phyloP scores from a whole-genome alignment of 169 alveolate species.

The Cryptosporidium felis region DNA sequence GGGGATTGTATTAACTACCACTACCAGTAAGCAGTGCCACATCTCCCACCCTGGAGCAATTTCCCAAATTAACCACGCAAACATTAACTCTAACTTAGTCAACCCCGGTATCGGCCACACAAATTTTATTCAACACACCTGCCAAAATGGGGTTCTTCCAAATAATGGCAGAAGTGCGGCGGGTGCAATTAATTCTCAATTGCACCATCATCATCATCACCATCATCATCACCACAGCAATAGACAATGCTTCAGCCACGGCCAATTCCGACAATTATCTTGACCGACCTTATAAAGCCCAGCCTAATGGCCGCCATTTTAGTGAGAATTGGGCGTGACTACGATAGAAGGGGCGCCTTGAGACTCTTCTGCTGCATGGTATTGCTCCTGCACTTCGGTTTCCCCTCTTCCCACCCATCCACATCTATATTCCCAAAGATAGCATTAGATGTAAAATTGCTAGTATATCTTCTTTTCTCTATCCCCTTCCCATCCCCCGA shows the following conservation, averaged over 20 bases:
- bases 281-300: neutral
- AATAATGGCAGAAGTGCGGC: neutral
- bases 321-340: too few species aligned
- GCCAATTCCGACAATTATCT: neutral
- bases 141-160: neutral
- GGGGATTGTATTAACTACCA: slow-evolving; percentile 58
- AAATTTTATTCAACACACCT: neutral
- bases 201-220: slow-evolving; percentile 26
- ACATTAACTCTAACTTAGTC: neutral
- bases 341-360: too few species aligned
- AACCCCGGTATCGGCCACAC: neutral
- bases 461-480: too few species aligned
- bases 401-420: too few species aligned
- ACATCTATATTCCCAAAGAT: too few species aligned
- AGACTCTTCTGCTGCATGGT: too few species aligned
- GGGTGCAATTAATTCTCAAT: neutral
- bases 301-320: too few species aligned
- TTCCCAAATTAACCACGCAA: neutral
- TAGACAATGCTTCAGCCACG: slow-evolving; percentile 14
- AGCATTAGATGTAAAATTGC: too few species aligned
- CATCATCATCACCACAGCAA: slow-evolving; percentile 54
- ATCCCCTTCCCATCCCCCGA: too few species aligned
- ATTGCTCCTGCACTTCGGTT: too few species aligned
- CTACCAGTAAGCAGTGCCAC: slow-evolving; percentile 60
- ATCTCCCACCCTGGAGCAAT: neutral